phyloP scores from a whole-genome alignment of 768 basidiomycete genomes.

The Pleurotus pulmonarius region DNA sequence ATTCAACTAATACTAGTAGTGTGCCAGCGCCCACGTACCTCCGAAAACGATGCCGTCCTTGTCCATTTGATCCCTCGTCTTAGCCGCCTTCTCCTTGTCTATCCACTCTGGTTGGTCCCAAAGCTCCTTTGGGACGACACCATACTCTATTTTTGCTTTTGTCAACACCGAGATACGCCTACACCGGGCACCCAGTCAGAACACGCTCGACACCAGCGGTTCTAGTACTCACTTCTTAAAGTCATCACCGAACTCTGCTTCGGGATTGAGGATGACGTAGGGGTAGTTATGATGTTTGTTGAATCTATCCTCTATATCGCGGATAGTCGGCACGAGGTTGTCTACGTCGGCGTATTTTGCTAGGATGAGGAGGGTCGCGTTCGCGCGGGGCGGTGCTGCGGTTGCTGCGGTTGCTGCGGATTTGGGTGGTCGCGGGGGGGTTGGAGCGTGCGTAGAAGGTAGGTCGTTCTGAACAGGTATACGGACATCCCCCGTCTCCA shows the following conservation, averaged over 20 bases:
- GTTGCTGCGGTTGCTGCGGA: too few relatives aligned
- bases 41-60: constrained; percentile 42
- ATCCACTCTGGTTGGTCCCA: constrained; percentile 62
- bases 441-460: not conserved
- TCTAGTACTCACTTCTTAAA: not conserved
- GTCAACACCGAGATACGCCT: not conserved
- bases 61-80: constrained; percentile 57
- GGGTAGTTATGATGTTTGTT: constrained; percentile 78
- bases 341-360: constrained; percentile 62
- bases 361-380: constrained; percentile 44
- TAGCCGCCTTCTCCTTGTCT: constrained; percentile 62
- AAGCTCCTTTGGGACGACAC: too few relatives aligned
- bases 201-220: not conserved
- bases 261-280: constrained; percentile 64
- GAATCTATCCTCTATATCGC: constrained; percentile 77
- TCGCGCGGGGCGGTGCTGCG: constrained; percentile 18
- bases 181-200: not conserved
- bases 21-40: constrained; percentile 13
- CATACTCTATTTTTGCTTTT: not conserved
- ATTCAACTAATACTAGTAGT: too few relatives aligned
- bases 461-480: not conserved
- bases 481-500: constrained; percentile 1
- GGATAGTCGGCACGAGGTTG: constrained; percentile 58
- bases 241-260: not conserved
- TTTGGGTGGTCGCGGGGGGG: not conserved